Evolutionary conservation across 805 yeast genomes (phyloP), one percentile per base, ranked within the genome.

Genomic region (Saccharomyces eubayanus): DNA sequence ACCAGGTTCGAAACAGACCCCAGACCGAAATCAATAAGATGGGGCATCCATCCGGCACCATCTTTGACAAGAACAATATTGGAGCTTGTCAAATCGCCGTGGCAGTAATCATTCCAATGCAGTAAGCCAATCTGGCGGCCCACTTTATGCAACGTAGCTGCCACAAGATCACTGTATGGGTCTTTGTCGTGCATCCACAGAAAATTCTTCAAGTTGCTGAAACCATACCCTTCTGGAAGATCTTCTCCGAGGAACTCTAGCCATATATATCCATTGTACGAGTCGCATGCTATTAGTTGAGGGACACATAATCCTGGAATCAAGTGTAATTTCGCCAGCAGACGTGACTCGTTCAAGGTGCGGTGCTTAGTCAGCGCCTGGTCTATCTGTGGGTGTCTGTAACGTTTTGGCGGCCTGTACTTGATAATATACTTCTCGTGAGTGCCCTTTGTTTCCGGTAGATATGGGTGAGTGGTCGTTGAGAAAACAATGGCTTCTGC

Each of bases 41-140:
- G 79, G 0, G 95, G 89, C 28, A 56, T 63, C 69, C 71, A 71
- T 2, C 45, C 55, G 29, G 53, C 47, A 29, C 49, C 56, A 3
- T 58, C 56, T 49, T 69, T 66, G 20, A 71, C 72, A 14, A 91
- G 64, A 47, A 94, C 78, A 28, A 90, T 81, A 63, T 94, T 94
- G 0, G 98, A 91, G 24, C 92, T 83, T 0, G 99, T 94, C 60
- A 94, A 74, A 67, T 94, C 99, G 1, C 99, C 99, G 69, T 94
- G 99, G 28, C 89, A 83, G 66, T 88, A 80, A 58, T 89, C 96
- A 57, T 81, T 76, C 59, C 77, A 64, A 69, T 94, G 99, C 61
- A 94, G 70, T 46, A 77, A 69, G 0, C 86, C 96, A 46, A 91
- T 77, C 54, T 81, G 78, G 47, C 69, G 59, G 0, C 97, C 96